These are phyloP conservation scores for Adenanthera pavonina DNA, from an alignment of 306 rosid species.

Conservation along the genomic window DNA sequence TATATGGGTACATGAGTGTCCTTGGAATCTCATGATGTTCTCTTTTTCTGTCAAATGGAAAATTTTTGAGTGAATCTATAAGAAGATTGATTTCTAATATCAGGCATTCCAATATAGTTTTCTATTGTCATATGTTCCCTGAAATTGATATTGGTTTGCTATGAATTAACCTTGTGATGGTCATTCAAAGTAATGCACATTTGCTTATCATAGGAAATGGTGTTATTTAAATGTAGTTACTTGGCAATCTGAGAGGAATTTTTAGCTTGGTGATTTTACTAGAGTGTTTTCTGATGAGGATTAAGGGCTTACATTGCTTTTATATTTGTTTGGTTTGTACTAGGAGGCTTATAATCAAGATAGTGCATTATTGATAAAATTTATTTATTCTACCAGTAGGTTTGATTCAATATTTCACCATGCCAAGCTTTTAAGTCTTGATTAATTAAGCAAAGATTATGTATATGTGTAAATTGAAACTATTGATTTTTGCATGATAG, in stretches of 20 bases:
- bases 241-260: background rate
- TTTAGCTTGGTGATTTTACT: background rate
- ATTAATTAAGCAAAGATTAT: too few species aligned
- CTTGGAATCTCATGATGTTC: too few species aligned
- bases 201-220: background rate
- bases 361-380: too few species aligned
- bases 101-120: background rate
- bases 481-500: background rate
- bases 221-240: conserved; percentile 11
- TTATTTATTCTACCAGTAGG: too few species aligned
- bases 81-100: too few species aligned
- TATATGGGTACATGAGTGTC: too few species aligned
- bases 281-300: background rate
- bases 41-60: background rate
- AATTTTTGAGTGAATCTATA: too few species aligned
- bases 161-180: background rate
- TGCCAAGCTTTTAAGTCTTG: too few species aligned
- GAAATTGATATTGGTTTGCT: background rate
- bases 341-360: too few species aligned
- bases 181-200: background rate
- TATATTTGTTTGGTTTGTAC: background rate
- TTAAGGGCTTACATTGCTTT: background rate
- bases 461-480: too few species aligned
- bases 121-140: background rate
- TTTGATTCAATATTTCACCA: too few species aligned